phyloP scores from a whole-genome alignment of 2,329 filamentous ascomycete genomes.

The Sporothrix schenckii region DNA sequence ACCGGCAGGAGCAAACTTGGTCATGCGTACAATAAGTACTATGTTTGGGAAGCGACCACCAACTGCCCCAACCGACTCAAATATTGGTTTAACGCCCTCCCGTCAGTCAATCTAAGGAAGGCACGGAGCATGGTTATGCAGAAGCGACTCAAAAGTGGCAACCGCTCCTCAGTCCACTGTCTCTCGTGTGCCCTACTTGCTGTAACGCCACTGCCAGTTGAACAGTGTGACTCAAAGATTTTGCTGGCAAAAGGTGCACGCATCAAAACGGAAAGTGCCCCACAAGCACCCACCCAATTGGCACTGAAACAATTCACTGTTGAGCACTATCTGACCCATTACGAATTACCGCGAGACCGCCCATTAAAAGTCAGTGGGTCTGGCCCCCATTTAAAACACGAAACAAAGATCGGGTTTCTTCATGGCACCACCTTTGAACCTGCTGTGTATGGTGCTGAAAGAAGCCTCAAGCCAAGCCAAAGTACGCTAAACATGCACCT shows the following conservation, averaged over 20 bases:
- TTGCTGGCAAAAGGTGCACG: slow-evolving; percentile 21
- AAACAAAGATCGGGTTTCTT: slow-evolving; percentile 6
- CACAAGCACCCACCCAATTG: slow-evolving; percentile 21
- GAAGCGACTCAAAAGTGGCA: neutral
- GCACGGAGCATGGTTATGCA: neutral
- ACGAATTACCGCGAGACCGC: too few relatives aligned
- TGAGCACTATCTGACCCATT: slow-evolving; percentile 11
- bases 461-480: neutral
- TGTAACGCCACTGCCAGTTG: slow-evolving; percentile 4
- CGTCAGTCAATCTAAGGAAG: neutral
- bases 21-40: neutral
- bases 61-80: neutral
- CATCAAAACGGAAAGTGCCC: slow-evolving; percentile 9
- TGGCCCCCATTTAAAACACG: slow-evolving; percentile 9
- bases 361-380: neutral
- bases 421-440: neutral
- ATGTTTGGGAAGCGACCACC: slow-evolving; percentile 1
- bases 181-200: neutral
- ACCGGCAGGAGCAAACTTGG: neutral
- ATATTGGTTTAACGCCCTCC: neutral
- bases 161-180: neutral
- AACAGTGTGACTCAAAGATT: slow-evolving; percentile 25
- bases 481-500: neutral
- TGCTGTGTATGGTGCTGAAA: neutral
- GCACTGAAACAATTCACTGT: neutral